Conservation (phyloP, 306 rosid species). For the Elaeagnus macrophylla region DNA sequence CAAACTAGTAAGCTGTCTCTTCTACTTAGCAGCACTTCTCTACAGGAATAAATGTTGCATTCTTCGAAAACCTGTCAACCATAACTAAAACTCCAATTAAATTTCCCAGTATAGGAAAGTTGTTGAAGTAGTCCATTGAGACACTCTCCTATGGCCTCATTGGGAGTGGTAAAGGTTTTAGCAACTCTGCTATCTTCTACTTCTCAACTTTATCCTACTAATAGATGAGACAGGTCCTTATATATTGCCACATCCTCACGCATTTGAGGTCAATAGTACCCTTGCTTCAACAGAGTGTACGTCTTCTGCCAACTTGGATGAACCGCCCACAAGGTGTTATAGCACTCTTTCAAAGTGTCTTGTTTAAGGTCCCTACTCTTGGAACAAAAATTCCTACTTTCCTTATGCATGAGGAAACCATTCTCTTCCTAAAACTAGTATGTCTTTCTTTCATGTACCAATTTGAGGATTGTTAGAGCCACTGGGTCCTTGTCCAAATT, state of each 20-base stretch:
- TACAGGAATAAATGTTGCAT: neutral
- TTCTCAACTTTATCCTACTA: neutral
- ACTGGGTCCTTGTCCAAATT: neutral
- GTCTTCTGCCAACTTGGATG: neutral
- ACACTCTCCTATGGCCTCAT: neutral
- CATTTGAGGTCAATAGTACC: neutral
- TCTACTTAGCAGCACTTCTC: neutral
- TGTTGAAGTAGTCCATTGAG: neutral
- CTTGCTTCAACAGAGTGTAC: too few relatives aligned
- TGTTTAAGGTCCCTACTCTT: neutral
- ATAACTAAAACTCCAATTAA: neutral
- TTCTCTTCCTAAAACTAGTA: neutral
- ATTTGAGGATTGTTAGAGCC: neutral
- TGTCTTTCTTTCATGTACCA: neutral
- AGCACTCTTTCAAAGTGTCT: neutral
- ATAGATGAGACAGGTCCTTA: neutral
- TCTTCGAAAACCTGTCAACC: neutral
- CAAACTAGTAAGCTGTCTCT: neutral
- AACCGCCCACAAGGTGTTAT: neutral
- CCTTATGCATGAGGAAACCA: neutral
- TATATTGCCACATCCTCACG: neutral
- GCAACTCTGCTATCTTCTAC: neutral
- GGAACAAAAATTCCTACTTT: neutral
- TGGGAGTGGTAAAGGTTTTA: neutral
- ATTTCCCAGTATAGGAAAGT: neutral